Conservation (phyloP, 495 filamentous ascomycete species). For the Aspergillus bridgeri region DNA sequence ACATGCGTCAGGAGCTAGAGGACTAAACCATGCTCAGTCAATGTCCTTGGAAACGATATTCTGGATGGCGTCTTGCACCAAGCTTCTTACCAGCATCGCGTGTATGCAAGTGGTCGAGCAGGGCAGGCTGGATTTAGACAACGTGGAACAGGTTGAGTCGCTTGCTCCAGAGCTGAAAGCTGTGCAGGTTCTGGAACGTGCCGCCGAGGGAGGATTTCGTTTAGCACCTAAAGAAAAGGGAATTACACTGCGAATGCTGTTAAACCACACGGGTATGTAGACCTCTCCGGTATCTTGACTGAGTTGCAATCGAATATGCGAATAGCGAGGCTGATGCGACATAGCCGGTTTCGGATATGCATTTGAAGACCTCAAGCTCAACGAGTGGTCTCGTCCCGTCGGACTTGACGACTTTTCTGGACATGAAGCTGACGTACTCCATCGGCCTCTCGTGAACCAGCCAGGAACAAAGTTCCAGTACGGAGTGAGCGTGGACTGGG, state of each 20-base stretch:
- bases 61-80: constrained; percentile 61
- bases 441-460: constrained; percentile 50
- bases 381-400: constrained; percentile 40
- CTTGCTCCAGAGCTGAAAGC: constrained; percentile 50
- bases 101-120: constrained; percentile 62
- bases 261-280: constrained; percentile 50
- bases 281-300: too few relatives aligned
- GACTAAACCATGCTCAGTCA: constrained; percentile 30
- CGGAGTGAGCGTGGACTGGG: constrained; percentile 60
- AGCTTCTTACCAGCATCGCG: constrained; percentile 51
- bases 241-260: constrained; percentile 61
- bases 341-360: constrained; percentile 49
- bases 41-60: constrained; percentile 53
- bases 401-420: constrained; percentile 56
- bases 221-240: constrained; percentile 49
- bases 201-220: constrained; percentile 31
- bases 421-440: constrained; percentile 33
- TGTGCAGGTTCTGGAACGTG: constrained; percentile 39
- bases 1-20: constrained; percentile 44
- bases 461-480: constrained; percentile 58
- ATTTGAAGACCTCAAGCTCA: constrained; percentile 52
- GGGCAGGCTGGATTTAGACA: constrained; percentile 50
- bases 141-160: constrained; percentile 42
- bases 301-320: too few relatives aligned
- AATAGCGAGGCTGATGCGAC: neutral